Evolutionary conservation across 306 rosid species (phyloP), one percentile per base, ranked within the genome.

Genomic region (Geum urbanum): DNA sequence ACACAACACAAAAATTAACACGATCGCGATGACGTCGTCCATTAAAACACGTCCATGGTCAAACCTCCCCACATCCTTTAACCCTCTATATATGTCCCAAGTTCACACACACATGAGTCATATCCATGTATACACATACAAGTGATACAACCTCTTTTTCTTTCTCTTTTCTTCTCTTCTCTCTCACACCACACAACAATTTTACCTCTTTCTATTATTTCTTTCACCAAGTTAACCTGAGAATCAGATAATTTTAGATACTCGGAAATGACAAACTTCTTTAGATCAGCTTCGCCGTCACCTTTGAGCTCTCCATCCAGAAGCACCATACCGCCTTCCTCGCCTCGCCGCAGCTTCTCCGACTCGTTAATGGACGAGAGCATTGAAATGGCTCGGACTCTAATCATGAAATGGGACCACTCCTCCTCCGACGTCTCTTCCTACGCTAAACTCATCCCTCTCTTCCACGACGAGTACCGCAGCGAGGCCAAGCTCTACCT

Each of bases 401-500:
- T 88, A 1, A 84, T 92, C 16, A 64, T 72, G 0, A 85, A 83
- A 50, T 90, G 97, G 97, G 87, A 85, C 20, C 41, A 74, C 0
- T 32, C 37, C 37, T 45, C 77, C 0, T 46, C 47, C 18, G 60
- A 63, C 7, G 27, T 37, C 44, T 24, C 72, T 0, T 13, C 67
- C 2, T 56, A 57, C 20, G 60, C 73, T 1, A 65, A 40, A 3
- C 5, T 80, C 18, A 14, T 71, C 7, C 68, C 85, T 27, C 83
- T 88, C 16, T 88, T 90, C 83, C 57, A 14, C 16, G 88, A 78
- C 44, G 77, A 84, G n/a, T n/a, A n/a, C 9, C 90, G 88, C 16
- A 74, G 66, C 0, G 96, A 94, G 63, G 97, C 95, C 45, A 81
- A 54, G 67, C 85, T 67, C 66, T 94, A 85, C 65, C 84, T 94